phyloP scores from a whole-genome alignment of 768 basidiomycete species.

The Russula olivacea region DNA sequence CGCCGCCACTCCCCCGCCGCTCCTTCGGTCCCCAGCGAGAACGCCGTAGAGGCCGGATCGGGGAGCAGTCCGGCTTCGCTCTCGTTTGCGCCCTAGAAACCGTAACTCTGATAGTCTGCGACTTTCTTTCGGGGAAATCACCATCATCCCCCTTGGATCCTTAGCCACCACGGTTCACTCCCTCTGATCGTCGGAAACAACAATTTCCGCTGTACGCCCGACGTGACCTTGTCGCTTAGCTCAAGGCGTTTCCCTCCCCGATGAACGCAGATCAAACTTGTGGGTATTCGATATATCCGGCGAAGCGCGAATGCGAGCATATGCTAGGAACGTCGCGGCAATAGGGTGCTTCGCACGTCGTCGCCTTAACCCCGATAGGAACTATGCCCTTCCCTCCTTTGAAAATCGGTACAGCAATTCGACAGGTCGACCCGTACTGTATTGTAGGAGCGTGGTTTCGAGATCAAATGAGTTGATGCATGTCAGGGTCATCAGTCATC shows the following conservation, averaged over 20 bases:
- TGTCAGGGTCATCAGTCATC: neutral
- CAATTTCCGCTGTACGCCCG: neutral
- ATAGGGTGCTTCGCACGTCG: neutral
- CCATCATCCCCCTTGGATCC: no score
- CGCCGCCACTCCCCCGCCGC: slow-evolving; percentile 3
- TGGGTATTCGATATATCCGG: neutral
- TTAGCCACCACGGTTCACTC: neutral
- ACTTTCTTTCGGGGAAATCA: neutral
- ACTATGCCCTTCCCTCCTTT: neutral
- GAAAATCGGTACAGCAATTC: neutral
- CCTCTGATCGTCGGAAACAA: neutral
- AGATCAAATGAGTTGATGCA: neutral
- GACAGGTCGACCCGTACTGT: no score
- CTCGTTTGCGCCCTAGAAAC: neutral
- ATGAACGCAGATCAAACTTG: neutral
- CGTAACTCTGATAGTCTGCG: neutral
- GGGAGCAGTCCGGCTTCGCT: neutral
- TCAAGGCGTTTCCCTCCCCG: neutral
- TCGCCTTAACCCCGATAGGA: slow-evolving; percentile 2
- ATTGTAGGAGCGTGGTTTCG: neutral
- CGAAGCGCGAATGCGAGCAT: neutral
- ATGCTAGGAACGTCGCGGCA: neutral
- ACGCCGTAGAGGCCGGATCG: neutral
- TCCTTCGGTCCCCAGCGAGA: slow-evolving; percentile 4
- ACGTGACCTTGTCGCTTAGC: neutral